phyloP scores from a whole-genome alignment of 164 flowering plant genomes.

The Chimonanthus salicifolius region DNA sequence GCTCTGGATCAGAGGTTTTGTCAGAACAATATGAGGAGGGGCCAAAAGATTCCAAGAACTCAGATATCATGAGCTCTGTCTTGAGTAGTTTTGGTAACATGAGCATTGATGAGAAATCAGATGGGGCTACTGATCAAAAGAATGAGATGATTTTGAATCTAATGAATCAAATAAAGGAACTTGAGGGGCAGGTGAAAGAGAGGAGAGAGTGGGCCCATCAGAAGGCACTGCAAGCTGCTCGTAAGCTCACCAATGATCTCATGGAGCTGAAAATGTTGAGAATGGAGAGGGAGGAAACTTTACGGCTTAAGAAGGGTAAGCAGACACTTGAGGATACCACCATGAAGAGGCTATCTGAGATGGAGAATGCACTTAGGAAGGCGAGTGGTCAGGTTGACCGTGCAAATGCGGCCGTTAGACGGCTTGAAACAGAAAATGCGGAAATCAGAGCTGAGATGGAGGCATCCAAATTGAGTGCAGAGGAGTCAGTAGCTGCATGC shows the following conservation, averaged over 20 bases:
- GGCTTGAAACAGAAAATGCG: constrained; percentile 92
- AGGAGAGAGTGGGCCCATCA: constrained; percentile 96
- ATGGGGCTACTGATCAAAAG: constrained; percentile 54
- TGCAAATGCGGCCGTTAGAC: constrained; percentile 81
- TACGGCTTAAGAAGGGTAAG: constrained; percentile 78
- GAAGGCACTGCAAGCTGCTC: constrained; percentile 98
- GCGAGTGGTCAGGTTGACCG: constrained; percentile 90
- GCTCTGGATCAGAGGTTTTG: constrained; percentile 17
- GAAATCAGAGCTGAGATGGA: constrained; percentile 98
- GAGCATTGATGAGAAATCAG: constrained; percentile 66
- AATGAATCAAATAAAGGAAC: constrained; percentile 67
- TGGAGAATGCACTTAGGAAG: constrained; percentile 90
- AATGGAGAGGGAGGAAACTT: constrained; percentile 88
- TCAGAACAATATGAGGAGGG: constrained; percentile 38
- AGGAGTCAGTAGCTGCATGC: constrained; percentile 71
- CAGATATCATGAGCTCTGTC: constrained; percentile 51
- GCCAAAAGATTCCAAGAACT: constrained; percentile 26
- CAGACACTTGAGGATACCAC: constrained; percentile 78
- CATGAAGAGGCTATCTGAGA: constrained; percentile 79
- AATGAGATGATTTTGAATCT: constrained; percentile 59
- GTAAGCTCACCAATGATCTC: constrained; percentile 76
- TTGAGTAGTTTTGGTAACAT: constrained; percentile 73
- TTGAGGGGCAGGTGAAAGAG: constrained; percentile 76
- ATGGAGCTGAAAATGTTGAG: constrained; percentile 85
- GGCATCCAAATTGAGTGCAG: constrained; percentile 90